phyloP scores from a whole-genome alignment of 2,329 filamentous ascomycete genomes.

The Venturia aucupariae region DNA sequence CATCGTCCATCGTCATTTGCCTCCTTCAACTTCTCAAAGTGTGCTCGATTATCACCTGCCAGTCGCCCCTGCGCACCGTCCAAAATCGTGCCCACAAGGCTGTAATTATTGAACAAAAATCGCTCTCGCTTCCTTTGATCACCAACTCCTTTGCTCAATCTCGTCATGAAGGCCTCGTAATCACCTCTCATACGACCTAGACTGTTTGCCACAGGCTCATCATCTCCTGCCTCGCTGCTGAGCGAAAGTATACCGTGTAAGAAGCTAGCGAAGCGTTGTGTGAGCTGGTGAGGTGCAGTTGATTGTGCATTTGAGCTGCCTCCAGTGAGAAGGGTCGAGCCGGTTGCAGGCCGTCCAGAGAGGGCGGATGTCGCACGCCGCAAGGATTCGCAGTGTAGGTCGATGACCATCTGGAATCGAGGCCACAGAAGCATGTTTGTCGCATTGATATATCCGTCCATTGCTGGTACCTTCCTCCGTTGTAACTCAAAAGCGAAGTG shows the following conservation, averaged over 20 bases:
- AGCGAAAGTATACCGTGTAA: conserved; percentile 74
- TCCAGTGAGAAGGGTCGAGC: conserved; percentile 22
- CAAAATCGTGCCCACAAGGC: conserved; percentile 86
- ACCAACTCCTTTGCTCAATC: conserved; percentile 61
- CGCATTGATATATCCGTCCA: conserved; percentile 86
- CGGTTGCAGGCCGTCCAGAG: conserved; percentile 19
- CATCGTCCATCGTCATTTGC: conserved; percentile 13
- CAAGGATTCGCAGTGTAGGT: conserved; percentile 82
- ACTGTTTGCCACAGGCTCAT: conserved; percentile 82
- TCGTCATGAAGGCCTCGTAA: conserved; percentile 72
- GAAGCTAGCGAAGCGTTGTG: conserved; percentile 92
- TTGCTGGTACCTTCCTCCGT: conserved; percentile 76
- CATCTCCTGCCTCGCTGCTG: conserved; percentile 84
- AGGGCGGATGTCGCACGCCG: conserved; percentile 39
- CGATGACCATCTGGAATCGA: conserved; percentile 87
- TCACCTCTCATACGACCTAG: conserved; percentile 68
- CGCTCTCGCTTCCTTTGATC: conserved; percentile 75
- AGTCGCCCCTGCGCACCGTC: conserved; percentile 60
- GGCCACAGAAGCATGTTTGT: conserved; percentile 97
- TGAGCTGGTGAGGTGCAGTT: conserved; percentile 80
- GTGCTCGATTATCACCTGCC: conserved; percentile 61
- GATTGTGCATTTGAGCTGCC: conserved; percentile 52
- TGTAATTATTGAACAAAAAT: conserved; percentile 95
- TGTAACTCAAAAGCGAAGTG: conserved; percentile 92
- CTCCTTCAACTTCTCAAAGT: conserved; percentile 57